Evolutionary conservation across 2,329 filamentous ascomycete genomes (phyloP).

Genomic region (Domatiomyces globalis): DNA sequence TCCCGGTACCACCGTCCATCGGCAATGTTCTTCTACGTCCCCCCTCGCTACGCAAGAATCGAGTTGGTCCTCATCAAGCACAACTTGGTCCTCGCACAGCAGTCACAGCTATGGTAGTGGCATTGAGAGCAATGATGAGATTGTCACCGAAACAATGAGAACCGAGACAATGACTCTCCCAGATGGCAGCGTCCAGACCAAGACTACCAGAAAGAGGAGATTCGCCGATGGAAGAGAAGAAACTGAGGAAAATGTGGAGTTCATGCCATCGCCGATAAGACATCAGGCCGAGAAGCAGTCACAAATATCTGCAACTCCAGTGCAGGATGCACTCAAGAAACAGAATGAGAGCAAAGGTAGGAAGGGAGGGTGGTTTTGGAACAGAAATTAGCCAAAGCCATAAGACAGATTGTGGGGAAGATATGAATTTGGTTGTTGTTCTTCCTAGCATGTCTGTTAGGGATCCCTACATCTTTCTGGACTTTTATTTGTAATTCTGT

Average conservation of each 20-base stretch:
- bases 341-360: neutral
- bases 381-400: neutral
- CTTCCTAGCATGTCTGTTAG: neutral
- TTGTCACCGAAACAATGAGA: constrained; percentile 44
- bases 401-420: neutral
- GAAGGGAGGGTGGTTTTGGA: neutral
- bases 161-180: constrained; percentile 41
- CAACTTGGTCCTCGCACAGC: neutral
- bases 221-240: constrained; percentile 49
- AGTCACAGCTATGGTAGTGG: neutral
- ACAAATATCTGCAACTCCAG: neutral
- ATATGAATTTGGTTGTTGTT: neutral
- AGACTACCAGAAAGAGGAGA: constrained; percentile 41
- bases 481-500: too few species aligned
- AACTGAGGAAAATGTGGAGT: constrained; percentile 34
- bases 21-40: neutral
- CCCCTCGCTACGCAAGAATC: neutral
- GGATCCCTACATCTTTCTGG: neutral
- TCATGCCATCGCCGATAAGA: neutral
- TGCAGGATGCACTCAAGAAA: neutral
- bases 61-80: neutral
- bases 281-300: neutral
- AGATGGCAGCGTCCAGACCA: constrained; percentile 46
- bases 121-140: neutral
- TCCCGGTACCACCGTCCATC: neutral